Evolutionary conservation across 2,329 filamentous ascomycete species (phyloP), one percentile per base, ranked within the genome.

Genomic region (Claviceps quebecensis): DNA sequence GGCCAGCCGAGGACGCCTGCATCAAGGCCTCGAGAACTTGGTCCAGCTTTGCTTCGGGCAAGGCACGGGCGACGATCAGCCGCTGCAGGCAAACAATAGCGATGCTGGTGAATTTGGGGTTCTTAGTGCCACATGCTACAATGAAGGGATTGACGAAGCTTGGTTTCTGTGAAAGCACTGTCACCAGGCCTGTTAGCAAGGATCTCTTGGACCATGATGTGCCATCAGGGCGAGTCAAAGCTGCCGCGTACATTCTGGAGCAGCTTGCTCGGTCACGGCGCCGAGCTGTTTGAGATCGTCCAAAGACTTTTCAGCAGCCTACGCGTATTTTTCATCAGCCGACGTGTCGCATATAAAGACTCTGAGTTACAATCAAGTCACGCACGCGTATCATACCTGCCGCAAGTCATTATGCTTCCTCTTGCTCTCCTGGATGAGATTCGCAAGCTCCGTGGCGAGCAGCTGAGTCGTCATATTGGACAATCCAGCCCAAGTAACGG

Each of bases 131-230:
- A 64, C 93, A 98, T 26, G 93, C 91, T 63, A 97, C 83, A 56
- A 98, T 79, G 63, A 98, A 97, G 1, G 93, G 93, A 58, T 91
- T 89, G 54, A 91, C 83, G 68, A 98, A 97, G 63, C 84, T 83
- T 53, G 84, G 76, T 58, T 83, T 83, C 61, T 88, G 83, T 51
- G 84, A 81, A 54, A 98, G 79, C 69, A 96, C 93, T 95, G 54
- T 38, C 29, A n/a, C 9, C 9, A n/a, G 41, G 26, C 43, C 62
- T 57, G 58, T 53, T 23, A 47, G 48, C 41, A 26, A 19, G 6
- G 14, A 7, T 7, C 8, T 23, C 9, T 23, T 34, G 9, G 61
- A 52, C 61, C 57, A 56, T 17, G 13, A 49, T 50, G 48, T 49
- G 47, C 40, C 47, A 26, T 43, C 47, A 45, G 19, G 48, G 7